Conservation (phyloP, 2,329 filamentous ascomycete species). For the Colletotrichum acutatum region DNA sequence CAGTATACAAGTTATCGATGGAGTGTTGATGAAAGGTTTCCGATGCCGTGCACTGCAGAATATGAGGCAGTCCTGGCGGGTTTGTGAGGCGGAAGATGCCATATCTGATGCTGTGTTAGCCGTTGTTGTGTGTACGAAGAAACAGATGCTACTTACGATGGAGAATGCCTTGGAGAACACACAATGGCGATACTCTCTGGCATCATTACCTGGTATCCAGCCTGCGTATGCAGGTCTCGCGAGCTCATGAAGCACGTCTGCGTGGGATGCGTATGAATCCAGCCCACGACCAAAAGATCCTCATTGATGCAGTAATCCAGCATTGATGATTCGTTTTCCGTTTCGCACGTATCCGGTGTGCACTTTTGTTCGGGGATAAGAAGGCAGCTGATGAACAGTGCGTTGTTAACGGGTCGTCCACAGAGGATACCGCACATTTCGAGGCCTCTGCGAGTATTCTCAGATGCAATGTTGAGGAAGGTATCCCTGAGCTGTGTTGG, state of each 20-base stretch:
- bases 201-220: constrained; percentile 95
- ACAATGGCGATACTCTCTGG: constrained; percentile 97
- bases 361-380: constrained; percentile 91
- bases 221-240: constrained; percentile 91
- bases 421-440: constrained; percentile 97
- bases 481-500: constrained; percentile 77
- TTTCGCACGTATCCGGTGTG: constrained; percentile 95
- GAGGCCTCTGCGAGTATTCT: constrained; percentile 83
- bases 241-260: constrained; percentile 99
- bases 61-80: constrained; percentile 87
- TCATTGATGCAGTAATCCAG: constrained; percentile 91
- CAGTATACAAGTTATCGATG: constrained; percentile 79
- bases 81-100: constrained; percentile 94
- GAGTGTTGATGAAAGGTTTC: constrained; percentile 85
- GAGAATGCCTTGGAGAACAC: constrained; percentile 84
- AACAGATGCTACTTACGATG: constrained; percentile 68
- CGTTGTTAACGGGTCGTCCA: constrained; percentile 90
- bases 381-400: constrained; percentile 88
- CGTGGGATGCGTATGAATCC: constrained; percentile 98
- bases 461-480: constrained; percentile 79
- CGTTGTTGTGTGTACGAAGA: not conserved
- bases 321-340: constrained; percentile 83
- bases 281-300: constrained; percentile 87
- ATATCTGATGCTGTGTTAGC: constrained; percentile 65
- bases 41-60: constrained; percentile 80